Base-by-base conservation (phyloP, 306 rosid species). In the Prunus dulcis region DNA sequence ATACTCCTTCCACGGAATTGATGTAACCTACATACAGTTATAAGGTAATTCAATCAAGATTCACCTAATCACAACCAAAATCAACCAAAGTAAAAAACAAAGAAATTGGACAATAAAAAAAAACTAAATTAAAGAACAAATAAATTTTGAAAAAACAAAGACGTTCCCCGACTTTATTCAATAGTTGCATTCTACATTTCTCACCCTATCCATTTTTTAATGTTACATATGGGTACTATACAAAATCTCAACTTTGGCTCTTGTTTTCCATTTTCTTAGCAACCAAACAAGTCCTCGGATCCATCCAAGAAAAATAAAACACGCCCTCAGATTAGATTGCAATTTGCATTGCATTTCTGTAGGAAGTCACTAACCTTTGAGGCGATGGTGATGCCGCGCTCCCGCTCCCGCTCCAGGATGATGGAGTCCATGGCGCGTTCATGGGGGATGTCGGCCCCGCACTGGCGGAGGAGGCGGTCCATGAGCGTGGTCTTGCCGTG, bases 381-480 rank as follows among this genome's bases (percentile, higher is more conserved):
- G 28, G 99, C 88, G 64, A 95, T 92, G 13, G 97, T 92, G 88
- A 95, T 95, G 46, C 99, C 99, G 8, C 97, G 97, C 80, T 95
- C 97, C n/a, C 97, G 97, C 80, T 95, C 97, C n/a, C 93, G 97
- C 82, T 95, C 99, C 3, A 95, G 97, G 43, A 78, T 71, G 81
- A 73, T 90, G 76, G 96, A 88, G 73, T 95, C 97, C 97, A 92
- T 95, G 78, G 96, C 97, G 55, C 97, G 97, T 78, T 95, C 99
- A 78, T 95, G 97, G 14, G 97, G 99, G 57, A 95, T 90, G 72
- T 90, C 93, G 23, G 97, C 97, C 64, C 97, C 97, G 74, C 99
- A 95, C 97, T 95, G 99, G 72, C 97, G 92, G 75, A 95, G 97
- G 45, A 95, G 91, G 23, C 99, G 97, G 80, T 95, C 97, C 97